Evolutionary conservation across 306 rosid genomes (phyloP), one percentile per base, ranked within the genome.

Genomic region (Fragaria ananassa): DNA sequence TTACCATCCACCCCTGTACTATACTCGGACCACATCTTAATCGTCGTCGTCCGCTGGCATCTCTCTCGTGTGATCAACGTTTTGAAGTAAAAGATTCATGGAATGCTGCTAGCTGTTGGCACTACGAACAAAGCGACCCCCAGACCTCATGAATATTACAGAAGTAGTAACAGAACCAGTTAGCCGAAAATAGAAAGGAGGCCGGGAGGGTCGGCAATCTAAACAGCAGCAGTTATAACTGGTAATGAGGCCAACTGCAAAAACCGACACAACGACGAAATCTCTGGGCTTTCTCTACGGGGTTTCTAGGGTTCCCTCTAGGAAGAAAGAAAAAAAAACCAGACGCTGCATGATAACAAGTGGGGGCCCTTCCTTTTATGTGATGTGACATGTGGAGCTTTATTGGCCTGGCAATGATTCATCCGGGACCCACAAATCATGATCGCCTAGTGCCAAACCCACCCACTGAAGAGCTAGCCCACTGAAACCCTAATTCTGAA

Each of bases 391-490:
- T 54, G 77, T 60, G 76, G 81, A 80, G 64, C 10, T 29, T 60
- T 12, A 31, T 66, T 62, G 85, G 46, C 71, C 49, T 50, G 81
- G 76, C 76, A 83, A 86, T 86, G 89, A 85, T 88, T 90, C 91
- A 83, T 66, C 64, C 9, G n/a, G 89, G 92, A 46, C 90, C 93
- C 87, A 81, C 88, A 84, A 78, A 81, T 80, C 74, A 66, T 67
- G 79, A 45, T 62, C 19, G 27, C 56, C 23, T 53, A 82, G 89
- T 91, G 96, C 86, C 23, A 82, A 77, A 5, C 39, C 34, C 34
- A 79, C 91, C 88, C 96, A 87, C 89, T 87, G 77, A 80, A 51
- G 25, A 25, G 25, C 25, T 25, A 25, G 72, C 83, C 85, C 89
- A 86, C 84, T 42, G 65, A 71, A 64, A 57, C 79, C 67, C 69